A percentile compares a stretch with the other conserved stretches of the same genome.
These are phyloP conservation scores for Diospyros lotus DNA, from an alignment of 148 eudicot species.

Conservation along the genomic window DNA sequence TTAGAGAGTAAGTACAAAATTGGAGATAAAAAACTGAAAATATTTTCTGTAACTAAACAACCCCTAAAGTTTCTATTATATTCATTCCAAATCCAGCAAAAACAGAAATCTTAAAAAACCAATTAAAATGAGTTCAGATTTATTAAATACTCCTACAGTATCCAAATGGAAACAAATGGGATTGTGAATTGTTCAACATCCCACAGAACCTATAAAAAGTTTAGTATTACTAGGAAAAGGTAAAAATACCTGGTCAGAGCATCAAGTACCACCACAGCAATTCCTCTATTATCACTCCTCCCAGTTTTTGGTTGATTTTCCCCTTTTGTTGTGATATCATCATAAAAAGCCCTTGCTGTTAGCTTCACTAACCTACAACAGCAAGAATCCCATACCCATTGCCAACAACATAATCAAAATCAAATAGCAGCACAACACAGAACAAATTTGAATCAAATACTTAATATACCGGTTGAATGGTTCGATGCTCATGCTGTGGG, in stretches of 20 bases:
- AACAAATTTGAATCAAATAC: background rate
- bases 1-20: no score
- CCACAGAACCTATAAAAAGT: no score
- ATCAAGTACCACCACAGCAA: conserved; percentile 93
- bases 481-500: conserved; percentile 28
- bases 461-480: conserved; percentile 34
- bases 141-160: no score
- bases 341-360: conserved; percentile 86
- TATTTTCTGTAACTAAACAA: no score
- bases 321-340: conserved; percentile 80
- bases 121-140: no score
- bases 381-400: conserved; percentile 1
- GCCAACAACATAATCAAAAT: background rate
- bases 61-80: no score
- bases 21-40: no score
- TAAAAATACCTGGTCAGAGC: conserved; percentile 71
- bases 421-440: background rate
- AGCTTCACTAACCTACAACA: conserved; percentile 77
- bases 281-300: conserved; percentile 82
- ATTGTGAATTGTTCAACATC: no score
- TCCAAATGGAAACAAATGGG: no score
- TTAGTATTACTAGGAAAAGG: no score
- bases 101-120: no score
- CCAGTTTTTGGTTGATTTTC: conserved; percentile 76
- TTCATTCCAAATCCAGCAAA: no score